Base-by-base conservation (phyloP, 2,329 filamentous ascomycete species). In the Nannizziopsis barbatae region DNA sequence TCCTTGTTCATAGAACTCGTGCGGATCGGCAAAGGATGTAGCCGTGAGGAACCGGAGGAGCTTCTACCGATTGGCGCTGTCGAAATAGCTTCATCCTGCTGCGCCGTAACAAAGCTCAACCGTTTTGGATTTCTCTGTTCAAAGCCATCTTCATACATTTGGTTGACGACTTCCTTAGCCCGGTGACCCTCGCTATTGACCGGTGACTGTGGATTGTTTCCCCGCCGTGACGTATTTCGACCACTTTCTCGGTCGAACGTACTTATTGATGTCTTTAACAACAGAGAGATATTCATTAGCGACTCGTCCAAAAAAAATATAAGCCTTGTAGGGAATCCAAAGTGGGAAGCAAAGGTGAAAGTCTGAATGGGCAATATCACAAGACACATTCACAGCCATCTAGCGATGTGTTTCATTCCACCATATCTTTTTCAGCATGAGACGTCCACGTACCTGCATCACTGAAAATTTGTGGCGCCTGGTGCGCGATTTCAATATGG, bases 141-240 rank as follows among this genome's bases (percentile, higher is more conserved):
- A 57, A 75, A 68, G 58, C 81, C 79, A 61, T 86, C 83, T 60
- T 84, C 86, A 68, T 95, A 95, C 68, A 94, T 78, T 59, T 88
- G 88, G 45, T 86, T 86, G 66, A 95, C 94, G 51, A 87, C 84
- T 66, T 95, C 89, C 49, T 88, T 95, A 63, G 95, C 86, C 77
- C 95, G 89, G 69, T 95, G 87, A 69, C 77, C 87, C 52, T 89
- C 84, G 68, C 95, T 88, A 65, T 85, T 92, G 65, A 94, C 82
- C 57, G 77, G 81, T 53, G 81, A 70, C 57, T 80, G 75, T 53
- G 77, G 72, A 56, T 69, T 69, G 68, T 81, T 79, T 56, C 76
- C 75, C 60, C 75, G 71, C 53, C 74, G 70, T 57, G 69, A 66
- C 57, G 74, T 67, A 65, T 75, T 75, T 60, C 63, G 64, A 60